Base-by-base conservation (phyloP, 2,329 filamentous ascomycete species). In the Dactylellina cionopaga region DNA sequence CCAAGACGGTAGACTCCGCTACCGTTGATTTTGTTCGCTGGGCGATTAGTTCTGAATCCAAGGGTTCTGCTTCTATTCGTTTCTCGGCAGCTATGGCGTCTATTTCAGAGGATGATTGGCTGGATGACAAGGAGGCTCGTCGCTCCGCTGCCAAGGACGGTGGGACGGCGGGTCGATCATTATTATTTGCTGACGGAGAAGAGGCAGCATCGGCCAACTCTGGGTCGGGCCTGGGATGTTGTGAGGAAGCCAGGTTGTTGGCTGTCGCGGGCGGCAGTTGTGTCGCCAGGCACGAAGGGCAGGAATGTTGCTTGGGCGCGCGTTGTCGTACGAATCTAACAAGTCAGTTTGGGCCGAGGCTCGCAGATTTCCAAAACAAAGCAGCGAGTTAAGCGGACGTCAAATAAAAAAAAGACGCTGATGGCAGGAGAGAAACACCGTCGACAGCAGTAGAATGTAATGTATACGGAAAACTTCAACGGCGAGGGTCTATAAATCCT, bases 221-320 rank as follows among this genome's bases (percentile, higher is more conserved):
- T 15, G n/a, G 43, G 24, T 56, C 51, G 17, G 39, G 64, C 55
- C 37, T 31, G n/a, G 11, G 49, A 22, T 35, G 27, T 47, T 56
- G 49, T 13, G 65, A 62, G 56, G 56, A 70, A 33, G 65, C 65
- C 65, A 70, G 56, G 65, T 39, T 47, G 62, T 27, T 15, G 46
- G 35, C 46, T 17, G 25, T 11, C 19, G 46, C n/a, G 9, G 25
- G 49, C 29, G 49, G 31, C 46, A 19, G 25, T 51, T 35, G 27
- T 27, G 46, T 51, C 25, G 27, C 46, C 27, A 17, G 24, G 13
- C 44, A n/a, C n/a, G n/a, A n/a, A n/a, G n/a, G n/a, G n/a, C n/a
- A n/a, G n/a, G n/a, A n/a, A n/a, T n/a, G n/a, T n/a, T n/a, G n/a
- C n/a, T n/a, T n/a, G n/a, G n/a, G n/a, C n/a, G n/a, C n/a, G n/a